A percentile compares a stretch with the other conserved stretches of the same genome.
Conservation (phyloP, 768 basidiomycete genomes). For the Epithele typhae region DNA sequence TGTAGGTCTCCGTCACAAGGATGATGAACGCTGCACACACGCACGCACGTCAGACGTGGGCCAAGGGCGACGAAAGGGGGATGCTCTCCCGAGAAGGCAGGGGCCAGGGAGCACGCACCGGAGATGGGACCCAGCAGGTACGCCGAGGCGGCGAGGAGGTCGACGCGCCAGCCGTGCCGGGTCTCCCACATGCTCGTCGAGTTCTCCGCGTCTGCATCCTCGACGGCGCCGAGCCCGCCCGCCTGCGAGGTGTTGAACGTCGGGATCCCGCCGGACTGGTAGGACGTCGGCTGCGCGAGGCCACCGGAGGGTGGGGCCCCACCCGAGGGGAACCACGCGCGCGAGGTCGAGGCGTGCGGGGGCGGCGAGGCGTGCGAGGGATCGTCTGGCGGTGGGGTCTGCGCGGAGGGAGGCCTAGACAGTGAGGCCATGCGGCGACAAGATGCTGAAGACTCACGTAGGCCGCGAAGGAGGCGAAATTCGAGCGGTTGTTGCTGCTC, state of each 20-base stretch:
- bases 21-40: slow-evolving; percentile 57
- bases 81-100: no score
- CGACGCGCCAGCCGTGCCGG: slow-evolving; percentile 59
- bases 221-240: slow-evolving; percentile 32
- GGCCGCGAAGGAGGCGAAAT: slow-evolving; percentile 54
- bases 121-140: slow-evolving; percentile 71
- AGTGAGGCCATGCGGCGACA: slow-evolving; percentile 5
- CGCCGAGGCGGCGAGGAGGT: slow-evolving; percentile 57
- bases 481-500: slow-evolving; percentile 29
- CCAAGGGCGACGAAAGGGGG: no score
- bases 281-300: slow-evolving; percentile 39
- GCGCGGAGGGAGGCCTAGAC: background rate
- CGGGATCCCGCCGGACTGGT: slow-evolving; percentile 67
- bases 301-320: slow-evolving; percentile 21
- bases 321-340: slow-evolving; percentile 47
- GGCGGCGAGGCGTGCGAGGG: slow-evolving; percentile 20
- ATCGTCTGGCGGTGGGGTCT: slow-evolving; percentile 62
- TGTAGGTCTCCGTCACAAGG: slow-evolving; percentile 71
- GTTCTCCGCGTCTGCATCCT: slow-evolving; percentile 35
- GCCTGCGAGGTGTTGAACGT: slow-evolving; percentile 45
- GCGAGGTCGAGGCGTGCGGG: slow-evolving; percentile 11
- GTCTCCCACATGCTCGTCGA: slow-evolving; percentile 67
- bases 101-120: slow-evolving; percentile 39
- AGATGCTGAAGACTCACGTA: slow-evolving; percentile 38
- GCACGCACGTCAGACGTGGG: no score